A percentile compares a stretch with the other conserved stretches of the same genome.
Conservation (phyloP, 106 monocot species). For the Dendrobium officinale region DNA sequence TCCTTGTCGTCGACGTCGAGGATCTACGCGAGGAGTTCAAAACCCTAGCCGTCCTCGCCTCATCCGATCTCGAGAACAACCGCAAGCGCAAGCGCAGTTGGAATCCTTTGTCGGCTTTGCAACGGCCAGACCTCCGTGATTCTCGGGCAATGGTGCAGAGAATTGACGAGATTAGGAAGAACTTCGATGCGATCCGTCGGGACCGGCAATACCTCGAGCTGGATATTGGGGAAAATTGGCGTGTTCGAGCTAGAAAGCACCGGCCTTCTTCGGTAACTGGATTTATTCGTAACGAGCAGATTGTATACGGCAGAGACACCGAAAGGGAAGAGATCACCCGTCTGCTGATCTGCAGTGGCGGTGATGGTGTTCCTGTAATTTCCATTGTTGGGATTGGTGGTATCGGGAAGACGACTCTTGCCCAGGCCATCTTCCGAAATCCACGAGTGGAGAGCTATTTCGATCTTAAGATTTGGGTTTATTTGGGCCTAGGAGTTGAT, state of each 20-base stretch:
- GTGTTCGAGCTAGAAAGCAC: not conserved
- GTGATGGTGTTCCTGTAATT: conserved; percentile 6
- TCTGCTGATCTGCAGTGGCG: not conserved
- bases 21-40: not conserved
- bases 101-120: no score
- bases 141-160: no score
- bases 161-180: no score
- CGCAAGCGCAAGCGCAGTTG: no score
- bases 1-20: not conserved
- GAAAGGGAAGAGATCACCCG: not conserved
- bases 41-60: not conserved
- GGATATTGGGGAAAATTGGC: not conserved
- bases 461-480: conserved; percentile 13
- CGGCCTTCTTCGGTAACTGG: not conserved
- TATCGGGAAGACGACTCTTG: conserved; percentile 45
- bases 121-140: no score
- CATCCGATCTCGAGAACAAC: no score
- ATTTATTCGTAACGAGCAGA: not conserved
- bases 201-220: not conserved
- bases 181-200: not conserved
- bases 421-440: conserved; percentile 13
- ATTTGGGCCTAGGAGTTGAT: conserved; percentile 3
- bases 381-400: conserved; percentile 27
- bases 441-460: not conserved
- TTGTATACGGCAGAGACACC: not conserved